phyloP scores from a whole-genome alignment of 163 green algal genomes.

The Scenedesmus sp. region DNA sequence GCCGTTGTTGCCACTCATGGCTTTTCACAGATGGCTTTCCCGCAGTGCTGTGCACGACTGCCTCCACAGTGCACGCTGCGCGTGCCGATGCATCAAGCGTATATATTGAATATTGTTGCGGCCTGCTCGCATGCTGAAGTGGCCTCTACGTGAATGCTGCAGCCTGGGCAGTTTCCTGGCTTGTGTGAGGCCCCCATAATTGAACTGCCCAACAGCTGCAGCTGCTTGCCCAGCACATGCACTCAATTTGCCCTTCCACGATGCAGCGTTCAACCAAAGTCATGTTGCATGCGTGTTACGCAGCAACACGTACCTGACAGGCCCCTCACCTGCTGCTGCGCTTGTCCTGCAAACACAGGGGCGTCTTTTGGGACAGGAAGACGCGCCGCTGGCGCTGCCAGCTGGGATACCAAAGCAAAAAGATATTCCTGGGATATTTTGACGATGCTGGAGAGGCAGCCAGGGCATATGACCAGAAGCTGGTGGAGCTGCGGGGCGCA shows the following conservation, averaged over 20 bases:
- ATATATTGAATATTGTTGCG: background rate
- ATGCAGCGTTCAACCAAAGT: background rate
- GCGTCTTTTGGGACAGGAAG: conserved; percentile 55
- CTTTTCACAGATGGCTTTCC: background rate
- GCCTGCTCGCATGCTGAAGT: background rate
- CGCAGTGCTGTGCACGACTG: conserved; percentile 5
- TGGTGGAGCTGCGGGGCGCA: conserved; percentile 51
- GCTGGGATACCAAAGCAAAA: conserved; percentile 50
- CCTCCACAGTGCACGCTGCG: background rate
- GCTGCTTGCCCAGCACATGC: background rate
- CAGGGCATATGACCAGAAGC: conserved; percentile 52
- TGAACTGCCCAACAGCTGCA: background rate
- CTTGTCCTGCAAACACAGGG: conserved; percentile 11
- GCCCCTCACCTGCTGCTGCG: background rate
- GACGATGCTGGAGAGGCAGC: conserved; percentile 43
- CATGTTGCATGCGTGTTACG: background rate
- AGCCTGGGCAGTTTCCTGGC: background rate
- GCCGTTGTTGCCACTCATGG: conserved; percentile 5
- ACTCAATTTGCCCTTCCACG: too few species aligned
- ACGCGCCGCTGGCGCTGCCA: conserved; percentile 47
- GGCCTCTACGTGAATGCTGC: background rate
- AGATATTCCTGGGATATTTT: conserved; percentile 57
- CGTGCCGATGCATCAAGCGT: background rate
- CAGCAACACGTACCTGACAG: background rate
- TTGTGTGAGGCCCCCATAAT: background rate